phyloP scores from a whole-genome alignment of 306 rosid species.

The Datisca glomerata region DNA sequence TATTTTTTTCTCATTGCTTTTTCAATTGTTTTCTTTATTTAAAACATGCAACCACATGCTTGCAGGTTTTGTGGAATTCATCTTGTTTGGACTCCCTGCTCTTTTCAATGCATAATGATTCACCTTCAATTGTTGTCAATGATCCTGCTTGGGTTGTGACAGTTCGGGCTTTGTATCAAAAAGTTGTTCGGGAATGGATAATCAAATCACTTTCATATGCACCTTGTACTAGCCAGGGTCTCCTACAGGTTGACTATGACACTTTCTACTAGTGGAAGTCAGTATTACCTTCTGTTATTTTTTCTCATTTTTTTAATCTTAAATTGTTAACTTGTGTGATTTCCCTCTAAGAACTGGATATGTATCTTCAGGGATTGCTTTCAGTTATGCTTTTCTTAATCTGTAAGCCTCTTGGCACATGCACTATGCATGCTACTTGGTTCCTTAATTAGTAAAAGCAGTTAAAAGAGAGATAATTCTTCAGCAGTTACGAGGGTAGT shows the following conservation, averaged over 20 bases:
- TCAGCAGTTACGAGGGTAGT: too few relatives aligned
- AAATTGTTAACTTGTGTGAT: background rate
- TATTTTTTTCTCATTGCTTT: slow-evolving; percentile 2
- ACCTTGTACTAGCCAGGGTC: slow-evolving; percentile 99
- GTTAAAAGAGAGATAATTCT: too few relatives aligned
- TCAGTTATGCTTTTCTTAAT: background rate
- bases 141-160: slow-evolving; percentile 91
- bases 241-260: slow-evolving; percentile 65
- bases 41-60: slow-evolving; percentile 14
- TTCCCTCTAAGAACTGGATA: slow-evolving; percentile 1
- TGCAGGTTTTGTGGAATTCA: slow-evolving; percentile 95
- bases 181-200: slow-evolving; percentile 93
- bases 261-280: slow-evolving; percentile 13
- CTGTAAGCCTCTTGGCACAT: background rate
- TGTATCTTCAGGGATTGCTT: background rate
- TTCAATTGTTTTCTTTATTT: slow-evolving; percentile 13
- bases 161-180: slow-evolving; percentile 76
- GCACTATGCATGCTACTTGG: too few relatives aligned
- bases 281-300: slow-evolving; percentile 2
- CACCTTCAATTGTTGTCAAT: slow-evolving; percentile 57
- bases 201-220: slow-evolving; percentile 82
- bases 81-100: slow-evolving; percentile 73
- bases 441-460: too few relatives aligned
- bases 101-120: slow-evolving; percentile 75
- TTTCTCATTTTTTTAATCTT: slow-evolving; percentile 2